Evolutionary conservation across 768 basidiomycete genomes (phyloP).

Genomic region (Pholiota molesta): DNA sequence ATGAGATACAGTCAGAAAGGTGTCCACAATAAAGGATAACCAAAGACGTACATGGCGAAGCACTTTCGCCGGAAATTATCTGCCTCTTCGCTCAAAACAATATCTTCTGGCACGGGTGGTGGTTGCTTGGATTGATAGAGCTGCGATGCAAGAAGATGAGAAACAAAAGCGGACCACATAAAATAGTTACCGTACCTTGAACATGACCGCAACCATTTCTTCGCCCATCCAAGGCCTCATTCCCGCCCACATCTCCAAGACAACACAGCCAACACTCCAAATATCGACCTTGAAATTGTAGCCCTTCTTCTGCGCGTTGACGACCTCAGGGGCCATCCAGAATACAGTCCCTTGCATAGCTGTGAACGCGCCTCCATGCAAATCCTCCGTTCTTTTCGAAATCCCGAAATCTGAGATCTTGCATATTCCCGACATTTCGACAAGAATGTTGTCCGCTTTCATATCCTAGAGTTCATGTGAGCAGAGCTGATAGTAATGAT

Average conservation of each 20-base stretch:
- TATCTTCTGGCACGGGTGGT: slow-evolving; percentile 88
- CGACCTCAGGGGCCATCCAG: slow-evolving; percentile 99
- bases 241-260: slow-evolving; percentile 99
- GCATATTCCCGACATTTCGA: slow-evolving; percentile 89
- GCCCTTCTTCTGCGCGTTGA: slow-evolving; percentile 84
- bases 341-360: slow-evolving; percentile 98
- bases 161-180: neutral
- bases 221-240: slow-evolving; percentile 92
- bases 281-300: slow-evolving; percentile 98
- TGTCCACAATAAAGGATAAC: slow-evolving; percentile 4
- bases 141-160: slow-evolving; percentile 38
- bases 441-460: slow-evolving; percentile 98
- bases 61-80: slow-evolving; percentile 88
- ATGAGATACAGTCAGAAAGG: slow-evolving; percentile 16
- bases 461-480: slow-evolving; percentile 63
- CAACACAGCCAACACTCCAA: slow-evolving; percentile 99
- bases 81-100: slow-evolving; percentile 73
- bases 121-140: slow-evolving; percentile 83
- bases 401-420: slow-evolving; percentile 99
- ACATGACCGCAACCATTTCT: slow-evolving; percentile 91
- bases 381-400: slow-evolving; percentile 92
- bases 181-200: slow-evolving; percentile 64
- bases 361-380: slow-evolving; percentile 81
- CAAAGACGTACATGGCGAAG: slow-evolving; percentile 75
- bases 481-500: slow-evolving; percentile 4